These are phyloP conservation scores for Kodamaea arcana DNA, from an alignment of 1,139 yeast species.

Conservation along the genomic window DNA sequence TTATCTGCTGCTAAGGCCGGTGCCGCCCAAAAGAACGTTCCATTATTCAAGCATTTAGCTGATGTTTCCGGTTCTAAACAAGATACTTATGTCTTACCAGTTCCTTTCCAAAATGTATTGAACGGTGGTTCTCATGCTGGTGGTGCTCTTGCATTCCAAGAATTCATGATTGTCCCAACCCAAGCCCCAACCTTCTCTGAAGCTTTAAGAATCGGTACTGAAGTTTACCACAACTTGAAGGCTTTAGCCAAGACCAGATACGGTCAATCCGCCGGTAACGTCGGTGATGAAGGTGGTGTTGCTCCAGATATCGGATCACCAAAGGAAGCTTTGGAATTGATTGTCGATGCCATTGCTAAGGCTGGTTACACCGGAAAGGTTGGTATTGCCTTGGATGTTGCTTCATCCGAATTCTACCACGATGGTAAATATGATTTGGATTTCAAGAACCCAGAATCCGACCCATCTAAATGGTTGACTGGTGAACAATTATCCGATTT, in stretches of 20 bases:
- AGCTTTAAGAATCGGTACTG: conserved; percentile 92
- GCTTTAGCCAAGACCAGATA: conserved; percentile 83
- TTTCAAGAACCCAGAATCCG: conserved; percentile 93
- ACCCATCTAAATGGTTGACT: conserved; percentile 80
- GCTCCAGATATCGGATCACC: conserved; percentile 94
- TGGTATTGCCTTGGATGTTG: conserved; percentile 89
- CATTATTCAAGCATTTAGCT: conserved; percentile 82
- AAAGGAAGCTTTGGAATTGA: conserved; percentile 92
- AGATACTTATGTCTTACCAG: conserved; percentile 79
- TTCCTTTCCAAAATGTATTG: conserved; percentile 95
- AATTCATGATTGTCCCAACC: conserved; percentile 95
- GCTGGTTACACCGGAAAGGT: conserved; percentile 94
- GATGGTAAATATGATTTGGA: conserved; percentile 95
- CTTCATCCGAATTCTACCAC: conserved; percentile 94
- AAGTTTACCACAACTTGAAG: conserved; percentile 94
- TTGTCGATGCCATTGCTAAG: conserved; percentile 75
- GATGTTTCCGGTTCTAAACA: conserved; percentile 54
- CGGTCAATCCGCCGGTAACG: conserved; percentile 98
- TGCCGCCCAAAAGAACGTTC: conserved; percentile 84
- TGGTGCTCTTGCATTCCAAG: conserved; percentile 97
- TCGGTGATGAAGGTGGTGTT: conserved; percentile 99
- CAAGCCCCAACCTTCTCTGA: conserved; percentile 85
- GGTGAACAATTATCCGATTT: conserved; percentile 81
- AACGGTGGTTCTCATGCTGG: conserved; percentile 99
- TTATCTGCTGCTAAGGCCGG: conserved; percentile 92